Evolutionary conservation across 495 filamentous ascomycete genomes (phyloP).

Genomic region (Penicillium ucsense): DNA sequence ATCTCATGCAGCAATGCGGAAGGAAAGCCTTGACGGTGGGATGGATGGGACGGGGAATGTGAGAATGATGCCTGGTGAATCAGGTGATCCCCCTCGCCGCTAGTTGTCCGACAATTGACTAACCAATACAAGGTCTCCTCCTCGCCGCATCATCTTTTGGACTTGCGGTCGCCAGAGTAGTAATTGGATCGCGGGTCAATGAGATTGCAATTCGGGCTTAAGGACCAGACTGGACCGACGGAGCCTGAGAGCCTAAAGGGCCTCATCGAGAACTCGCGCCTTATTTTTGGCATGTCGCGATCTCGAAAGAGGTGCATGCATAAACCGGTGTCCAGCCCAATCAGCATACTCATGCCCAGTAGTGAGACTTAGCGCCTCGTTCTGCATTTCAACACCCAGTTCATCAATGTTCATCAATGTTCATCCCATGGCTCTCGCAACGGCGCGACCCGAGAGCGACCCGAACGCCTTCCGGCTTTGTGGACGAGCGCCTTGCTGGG

Average conservation of each 20-base stretch:
- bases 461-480: neutral
- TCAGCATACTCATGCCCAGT: neutral
- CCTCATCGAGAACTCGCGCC: neutral
- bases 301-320: slow-evolving; percentile 17
- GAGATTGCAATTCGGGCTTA: neutral
- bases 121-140: too few relatives aligned
- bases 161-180: too few relatives aligned
- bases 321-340: neutral
- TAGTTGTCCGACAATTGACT: too few relatives aligned
- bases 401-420: neutral
- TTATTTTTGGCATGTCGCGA: slow-evolving; percentile 1
- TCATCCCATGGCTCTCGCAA: slow-evolving; percentile 1
- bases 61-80: neutral
- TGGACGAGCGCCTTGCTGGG: too few relatives aligned
- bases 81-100: slow-evolving; percentile 6
- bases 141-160: too few relatives aligned
- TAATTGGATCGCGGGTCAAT: too few relatives aligned
- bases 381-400: neutral
- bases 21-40: neutral
- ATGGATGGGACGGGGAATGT: too few relatives aligned
- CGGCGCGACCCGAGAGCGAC: slow-evolving; percentile 5
- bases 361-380: too few relatives aligned
- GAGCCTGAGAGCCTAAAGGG: too few relatives aligned
- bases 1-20: neutral
- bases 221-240: neutral